Evolutionary conservation across 352 stramenopile genomes (phyloP).

Genomic region (Phytophthora hybrid): DNA sequence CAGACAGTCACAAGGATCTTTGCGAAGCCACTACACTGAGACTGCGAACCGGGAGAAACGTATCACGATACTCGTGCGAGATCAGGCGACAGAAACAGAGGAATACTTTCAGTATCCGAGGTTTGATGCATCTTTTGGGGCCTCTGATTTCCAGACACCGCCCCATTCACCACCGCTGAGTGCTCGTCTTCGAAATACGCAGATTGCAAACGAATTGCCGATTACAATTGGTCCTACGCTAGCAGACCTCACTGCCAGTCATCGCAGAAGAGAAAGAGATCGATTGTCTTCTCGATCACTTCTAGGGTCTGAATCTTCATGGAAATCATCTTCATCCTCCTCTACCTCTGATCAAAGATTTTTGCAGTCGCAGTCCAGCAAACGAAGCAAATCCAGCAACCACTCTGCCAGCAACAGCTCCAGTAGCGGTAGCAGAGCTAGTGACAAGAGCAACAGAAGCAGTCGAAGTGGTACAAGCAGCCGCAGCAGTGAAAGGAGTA

Average conservation of each 20-base stretch:
- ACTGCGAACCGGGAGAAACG: slow-evolving; percentile 30
- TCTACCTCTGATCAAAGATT: neutral
- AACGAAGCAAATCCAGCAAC: slow-evolving; percentile 14
- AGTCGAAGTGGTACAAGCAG: slow-evolving; percentile 3
- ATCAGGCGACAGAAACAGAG: slow-evolving; percentile 35
- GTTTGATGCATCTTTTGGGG: neutral
- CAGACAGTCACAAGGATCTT: neutral
- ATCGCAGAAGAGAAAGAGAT: neutral
- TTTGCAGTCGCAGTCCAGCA: slow-evolving; percentile 10
- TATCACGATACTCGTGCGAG: slow-evolving; percentile 20
- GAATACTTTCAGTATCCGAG: neutral
- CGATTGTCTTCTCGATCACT: neutral
- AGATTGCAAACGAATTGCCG: neutral
- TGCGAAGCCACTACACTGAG: no score
- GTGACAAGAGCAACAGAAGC: neutral
- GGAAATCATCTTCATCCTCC: slow-evolving; percentile 14
- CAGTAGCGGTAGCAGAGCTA: slow-evolving; percentile 18
- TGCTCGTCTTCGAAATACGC: neutral
- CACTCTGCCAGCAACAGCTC: neutral
- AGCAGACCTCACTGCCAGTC: slow-evolving; percentile 21
- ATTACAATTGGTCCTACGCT: slow-evolving; percentile 27
- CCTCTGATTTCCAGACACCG: slow-evolving; percentile 7
- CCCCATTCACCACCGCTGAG: slow-evolving; percentile 1
- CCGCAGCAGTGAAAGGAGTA: neutral
- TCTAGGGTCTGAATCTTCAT: slow-evolving; percentile 7